Conservation (phyloP, 2,329 filamentous ascomycete genomes). For the Lojkania enalia region DNA sequence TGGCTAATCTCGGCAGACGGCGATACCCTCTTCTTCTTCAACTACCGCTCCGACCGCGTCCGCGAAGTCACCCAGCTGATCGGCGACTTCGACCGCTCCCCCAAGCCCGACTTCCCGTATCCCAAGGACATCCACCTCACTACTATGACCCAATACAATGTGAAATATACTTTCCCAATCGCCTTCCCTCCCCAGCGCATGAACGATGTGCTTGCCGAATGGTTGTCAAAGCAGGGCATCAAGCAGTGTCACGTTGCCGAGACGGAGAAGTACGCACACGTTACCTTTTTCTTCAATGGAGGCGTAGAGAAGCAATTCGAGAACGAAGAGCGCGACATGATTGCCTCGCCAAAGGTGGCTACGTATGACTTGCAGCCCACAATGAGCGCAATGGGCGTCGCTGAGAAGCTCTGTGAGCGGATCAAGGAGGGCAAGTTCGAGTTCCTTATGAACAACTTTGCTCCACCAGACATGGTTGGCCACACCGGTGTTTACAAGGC, state of each 20-base stretch:
- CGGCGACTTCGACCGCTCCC: constrained; percentile 88
- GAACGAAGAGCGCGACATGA: constrained; percentile 89
- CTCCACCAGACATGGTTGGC: constrained; percentile 98
- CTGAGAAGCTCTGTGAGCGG: constrained; percentile 85
- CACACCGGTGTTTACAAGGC: constrained; percentile 98
- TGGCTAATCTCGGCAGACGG: constrained; percentile 62
- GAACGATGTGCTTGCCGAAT: constrained; percentile 98
- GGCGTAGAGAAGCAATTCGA: constrained; percentile 96
- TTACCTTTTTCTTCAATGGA: constrained; percentile 99
- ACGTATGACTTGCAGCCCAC: constrained; percentile 95
- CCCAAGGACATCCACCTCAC: constrained; percentile 85
- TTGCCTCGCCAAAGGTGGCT: constrained; percentile 90
- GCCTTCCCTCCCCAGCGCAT: constrained; percentile 95
- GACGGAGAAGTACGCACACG: constrained; percentile 99
- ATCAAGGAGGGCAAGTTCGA: constrained; percentile 84
- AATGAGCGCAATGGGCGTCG: constrained; percentile 92
- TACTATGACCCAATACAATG: constrained; percentile 99
- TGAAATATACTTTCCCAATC: constrained; percentile 86
- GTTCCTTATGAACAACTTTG: constrained; percentile 99
- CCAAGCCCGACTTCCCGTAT: constrained; percentile 87
- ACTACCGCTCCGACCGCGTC: constrained; percentile 98
- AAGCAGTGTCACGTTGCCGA: constrained; percentile 97
- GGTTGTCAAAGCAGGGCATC: constrained; percentile 83
- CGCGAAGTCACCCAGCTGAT: constrained; percentile 95
- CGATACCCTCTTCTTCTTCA: constrained; percentile 99